Evolutionary conservation across 192 early-diverging fungal species (phyloP), one percentile per base, ranked within the genome.

Genomic region (Diversispora epigaea): DNA sequence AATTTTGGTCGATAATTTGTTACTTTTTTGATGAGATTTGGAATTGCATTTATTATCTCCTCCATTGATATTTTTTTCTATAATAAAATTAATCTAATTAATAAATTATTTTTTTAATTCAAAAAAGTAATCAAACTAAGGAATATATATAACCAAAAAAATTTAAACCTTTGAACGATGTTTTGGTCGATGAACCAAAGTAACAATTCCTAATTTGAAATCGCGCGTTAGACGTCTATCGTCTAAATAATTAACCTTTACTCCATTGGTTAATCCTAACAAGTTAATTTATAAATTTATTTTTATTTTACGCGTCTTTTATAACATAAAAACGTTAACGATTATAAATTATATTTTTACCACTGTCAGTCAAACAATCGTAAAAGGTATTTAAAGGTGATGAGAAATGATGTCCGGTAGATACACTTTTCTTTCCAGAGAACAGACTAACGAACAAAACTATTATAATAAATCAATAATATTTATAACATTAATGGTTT

Each of bases 371-470:
- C 47, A 93, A 77, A n/a, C 89, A 89, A 7, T 83, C 81, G 88
- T 91, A 93, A 80, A 93, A 91, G 65, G 86, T 86, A 75, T 91
- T 93, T 12, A 81, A 86, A 2, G 88, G 87, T 58, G 87, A 86
- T 17, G 90, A 85, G 82, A 89, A 93, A 76, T 93, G 91, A 57
- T 89, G 87, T n/a, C 86, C 84, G 50, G 80, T 79, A 21, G 77
- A 70, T 11, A 86, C 83, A 66, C 88, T 90, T 7, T 80, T 75
- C 11, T 89, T 75, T 15, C 91, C 91, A 15, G 89, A 84, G 76
- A 91, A 93, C 14, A 93, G 71, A 0, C 91, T 82, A 11, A 67
- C 81, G 39, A 71, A 71, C 15, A 71, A 17, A 43, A 71, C 40
- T 71, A 44, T n/a, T n/a, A 21, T 21, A n/a, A 55, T 22, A 19